Percentiles rank a stretch among this genome's conserved stretches.
Evolutionary conservation across 768 basidiomycete species (phyloP).

Genomic region (Tylopilus sp.): DNA sequence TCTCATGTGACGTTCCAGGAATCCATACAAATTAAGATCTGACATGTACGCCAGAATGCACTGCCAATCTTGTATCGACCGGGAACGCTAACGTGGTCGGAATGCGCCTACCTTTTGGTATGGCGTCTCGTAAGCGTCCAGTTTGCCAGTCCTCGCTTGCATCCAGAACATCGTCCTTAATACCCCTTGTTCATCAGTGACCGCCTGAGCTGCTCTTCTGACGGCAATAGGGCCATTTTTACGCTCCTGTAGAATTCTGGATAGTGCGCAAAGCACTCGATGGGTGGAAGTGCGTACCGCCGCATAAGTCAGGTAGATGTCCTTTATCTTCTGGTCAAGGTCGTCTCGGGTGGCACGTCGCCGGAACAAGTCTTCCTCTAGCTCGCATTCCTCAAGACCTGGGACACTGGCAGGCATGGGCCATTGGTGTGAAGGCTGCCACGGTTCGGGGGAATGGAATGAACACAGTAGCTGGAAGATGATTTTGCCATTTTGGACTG

Average conservation of each 20-base stretch:
- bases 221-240: constrained; percentile 65
- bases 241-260: constrained; percentile 52
- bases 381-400: constrained; percentile 58
- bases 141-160: constrained; percentile 54
- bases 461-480: constrained; percentile 73
- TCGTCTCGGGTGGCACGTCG: constrained; percentile 28
- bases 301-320: constrained; percentile 29
- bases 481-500: constrained; percentile 50
- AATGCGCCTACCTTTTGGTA: constrained; percentile 65
- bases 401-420: constrained; percentile 56
- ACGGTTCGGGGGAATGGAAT: constrained; percentile 76
- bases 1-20: background rate
- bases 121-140: constrained; percentile 61
- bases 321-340: constrained; percentile 32
- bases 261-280: constrained; percentile 23
- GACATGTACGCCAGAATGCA: constrained; percentile 80
- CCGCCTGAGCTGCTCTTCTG: constrained; percentile 48
- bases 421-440: constrained; percentile 69
- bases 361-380: constrained; percentile 46
- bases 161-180: constrained; percentile 73
- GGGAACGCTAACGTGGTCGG: background rate
- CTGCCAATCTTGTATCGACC: constrained; percentile 33
- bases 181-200: constrained; percentile 43
- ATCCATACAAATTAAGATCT: constrained; percentile 69
- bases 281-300: constrained; percentile 13